Evolutionary conservation across 2,329 filamentous ascomycete genomes (phyloP).

Genomic region (Fusarium foetens): DNA sequence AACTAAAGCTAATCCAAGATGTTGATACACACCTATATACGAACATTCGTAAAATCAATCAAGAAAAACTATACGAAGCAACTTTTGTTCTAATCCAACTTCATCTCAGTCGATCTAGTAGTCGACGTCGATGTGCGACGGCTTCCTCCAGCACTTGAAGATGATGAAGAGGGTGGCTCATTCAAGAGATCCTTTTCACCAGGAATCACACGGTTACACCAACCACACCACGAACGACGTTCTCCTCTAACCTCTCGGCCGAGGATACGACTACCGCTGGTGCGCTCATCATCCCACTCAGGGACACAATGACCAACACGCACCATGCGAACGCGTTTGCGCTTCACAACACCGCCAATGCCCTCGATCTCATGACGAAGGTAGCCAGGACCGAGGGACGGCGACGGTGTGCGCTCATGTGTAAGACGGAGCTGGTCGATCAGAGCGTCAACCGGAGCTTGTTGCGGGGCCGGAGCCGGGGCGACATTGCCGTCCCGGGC

Average conservation of each 20-base stretch:
- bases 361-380: slow-evolving; percentile 89
- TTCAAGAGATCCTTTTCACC: slow-evolving; percentile 57
- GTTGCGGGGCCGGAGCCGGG: slow-evolving; percentile 26
- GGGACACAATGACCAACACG: slow-evolving; percentile 85
- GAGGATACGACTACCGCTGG: slow-evolving; percentile 69
- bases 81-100: slow-evolving; percentile 9
- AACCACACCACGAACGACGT: slow-evolving; percentile 87
- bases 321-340: slow-evolving; percentile 85
- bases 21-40: neutral
- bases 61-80: neutral
- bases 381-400: slow-evolving; percentile 76
- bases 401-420: slow-evolving; percentile 57
- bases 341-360: slow-evolving; percentile 87
- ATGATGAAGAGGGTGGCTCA: slow-evolving; percentile 40
- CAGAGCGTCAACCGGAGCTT: slow-evolving; percentile 40
- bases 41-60: neutral
- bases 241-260: slow-evolving; percentile 74
- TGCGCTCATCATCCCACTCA: slow-evolving; percentile 83
- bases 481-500: slow-evolving; percentile 58
- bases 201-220: slow-evolving; percentile 83
- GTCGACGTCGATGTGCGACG: slow-evolving; percentile 42
- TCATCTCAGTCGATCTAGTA: slow-evolving; percentile 26
- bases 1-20: neutral
- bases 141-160: slow-evolving; percentile 38
- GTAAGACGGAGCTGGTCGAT: slow-evolving; percentile 47